phyloP scores from a whole-genome alignment of 176 grass and related monocot genomes.

The Rhynchospora tenuis region DNA sequence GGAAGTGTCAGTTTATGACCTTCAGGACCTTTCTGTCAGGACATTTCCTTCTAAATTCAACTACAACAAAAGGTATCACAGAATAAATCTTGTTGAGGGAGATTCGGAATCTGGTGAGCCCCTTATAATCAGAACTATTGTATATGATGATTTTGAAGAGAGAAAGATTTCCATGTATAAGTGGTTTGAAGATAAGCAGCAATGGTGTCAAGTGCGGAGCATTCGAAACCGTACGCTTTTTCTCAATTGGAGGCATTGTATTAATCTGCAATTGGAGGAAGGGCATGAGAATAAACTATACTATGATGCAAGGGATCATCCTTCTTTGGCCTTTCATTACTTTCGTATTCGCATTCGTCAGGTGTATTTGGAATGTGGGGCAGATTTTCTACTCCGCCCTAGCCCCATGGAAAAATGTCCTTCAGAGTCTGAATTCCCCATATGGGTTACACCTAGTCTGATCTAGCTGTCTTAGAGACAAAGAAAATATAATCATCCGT shows the following conservation, averaged over 20 bases:
- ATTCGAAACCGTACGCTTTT: neutral
- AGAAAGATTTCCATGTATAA: neutral
- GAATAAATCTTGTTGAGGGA: conserved; percentile 3
- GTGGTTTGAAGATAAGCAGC: neutral
- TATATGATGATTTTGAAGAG: too few relatives aligned
- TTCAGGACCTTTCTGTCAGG: neutral
- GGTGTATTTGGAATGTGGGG: neutral
- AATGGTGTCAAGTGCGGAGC: neutral
- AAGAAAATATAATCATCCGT: neutral
- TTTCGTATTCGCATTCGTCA: neutral
- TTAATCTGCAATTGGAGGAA: neutral
- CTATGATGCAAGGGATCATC: neutral
- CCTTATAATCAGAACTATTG: neutral
- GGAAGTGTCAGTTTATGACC: neutral
- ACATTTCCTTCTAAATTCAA: neutral
- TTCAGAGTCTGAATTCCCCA: neutral
- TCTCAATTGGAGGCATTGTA: neutral
- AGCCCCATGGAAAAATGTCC: neutral
- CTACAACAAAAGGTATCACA: neutral
- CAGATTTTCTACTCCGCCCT: too few relatives aligned
- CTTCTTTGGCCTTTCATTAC: too few relatives aligned
- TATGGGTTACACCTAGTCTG: neutral
- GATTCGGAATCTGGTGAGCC: neutral
- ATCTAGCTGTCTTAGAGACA: neutral
- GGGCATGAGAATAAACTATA: neutral